Percentiles rank a stretch among this genome's conserved stretches.
Evolutionary conservation across 805 yeast species (phyloP).

Genomic region (Barnettozyma siamensis): DNA sequence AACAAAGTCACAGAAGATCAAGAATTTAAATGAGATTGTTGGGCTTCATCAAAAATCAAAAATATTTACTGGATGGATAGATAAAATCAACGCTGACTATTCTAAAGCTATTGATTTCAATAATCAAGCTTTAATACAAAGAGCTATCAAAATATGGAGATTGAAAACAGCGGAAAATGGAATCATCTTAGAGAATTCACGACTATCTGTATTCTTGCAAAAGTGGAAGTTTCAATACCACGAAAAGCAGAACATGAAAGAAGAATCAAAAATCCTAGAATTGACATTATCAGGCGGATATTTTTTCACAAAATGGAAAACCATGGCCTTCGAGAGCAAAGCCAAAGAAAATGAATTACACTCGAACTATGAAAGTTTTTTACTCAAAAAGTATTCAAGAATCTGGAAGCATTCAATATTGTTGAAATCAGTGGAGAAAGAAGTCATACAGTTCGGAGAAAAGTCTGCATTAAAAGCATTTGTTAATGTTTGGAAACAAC

Average conservation of each 20-base stretch:
- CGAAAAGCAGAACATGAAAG: not conserved
- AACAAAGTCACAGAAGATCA: constrained; percentile 9
- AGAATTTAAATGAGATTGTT: constrained; percentile 11
- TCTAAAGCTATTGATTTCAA: not conserved
- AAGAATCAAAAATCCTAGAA: constrained; percentile 15
- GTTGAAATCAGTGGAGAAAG: constrained; percentile 9
- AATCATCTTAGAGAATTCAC: not conserved
- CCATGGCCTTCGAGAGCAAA: not conserved
- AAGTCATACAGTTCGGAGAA: constrained; percentile 5
- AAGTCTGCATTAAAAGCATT: constrained; percentile 11
- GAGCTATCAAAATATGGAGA: not conserved
- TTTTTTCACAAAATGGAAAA: constrained; percentile 23
- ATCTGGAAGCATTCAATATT: constrained; percentile 10
- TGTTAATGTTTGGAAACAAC: constrained; percentile 14
- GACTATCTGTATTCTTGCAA: not conserved
- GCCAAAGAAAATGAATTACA: not conserved
- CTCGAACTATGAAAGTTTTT: not conserved
- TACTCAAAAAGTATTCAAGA: constrained; percentile 1
- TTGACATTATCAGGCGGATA: constrained; percentile 21
- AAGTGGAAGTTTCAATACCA: constrained; percentile 12
- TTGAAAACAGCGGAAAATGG: not conserved
- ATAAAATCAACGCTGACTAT: constrained; percentile 1
- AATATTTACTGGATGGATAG: constrained; percentile 16
- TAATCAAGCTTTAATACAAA: not conserved
- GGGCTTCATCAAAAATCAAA: constrained; percentile 11